These are phyloP conservation scores for Paraconiothyrium sp. DNA, from an alignment of 2,329 filamentous ascomycete species.

Conservation along the genomic window DNA sequence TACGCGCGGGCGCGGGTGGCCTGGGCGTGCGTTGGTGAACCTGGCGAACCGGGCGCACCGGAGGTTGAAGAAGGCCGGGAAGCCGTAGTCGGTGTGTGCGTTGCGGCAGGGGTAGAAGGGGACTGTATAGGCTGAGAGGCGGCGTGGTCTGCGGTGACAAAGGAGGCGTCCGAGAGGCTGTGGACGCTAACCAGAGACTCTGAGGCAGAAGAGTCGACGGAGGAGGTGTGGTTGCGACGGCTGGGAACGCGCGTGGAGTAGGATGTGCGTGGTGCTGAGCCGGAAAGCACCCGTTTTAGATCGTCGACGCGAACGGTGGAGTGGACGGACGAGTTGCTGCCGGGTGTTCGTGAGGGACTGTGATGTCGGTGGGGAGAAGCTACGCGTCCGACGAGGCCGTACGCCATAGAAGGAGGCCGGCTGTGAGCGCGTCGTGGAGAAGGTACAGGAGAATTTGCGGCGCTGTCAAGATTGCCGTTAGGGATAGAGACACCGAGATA, in stretches of 20 bases:
- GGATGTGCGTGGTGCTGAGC: constrained; percentile 46
- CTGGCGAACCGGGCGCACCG: constrained; percentile 14
- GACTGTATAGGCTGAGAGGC: constrained; percentile 8
- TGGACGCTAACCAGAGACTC: constrained; percentile 79
- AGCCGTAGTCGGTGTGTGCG: constrained; percentile 33
- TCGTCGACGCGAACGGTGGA: constrained; percentile 57
- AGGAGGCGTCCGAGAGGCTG: constrained; percentile 71
- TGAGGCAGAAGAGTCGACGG: constrained; percentile 63
- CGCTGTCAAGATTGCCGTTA: constrained; percentile 47
- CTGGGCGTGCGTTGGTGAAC: constrained; percentile 23
- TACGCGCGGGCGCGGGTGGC: constrained; percentile 26
- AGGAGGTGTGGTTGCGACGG: constrained; percentile 50
- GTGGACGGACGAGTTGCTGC: constrained; percentile 48
- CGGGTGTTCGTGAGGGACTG: constrained; percentile 43
- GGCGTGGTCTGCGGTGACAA: constrained; percentile 39
- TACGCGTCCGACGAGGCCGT: constrained; percentile 46
- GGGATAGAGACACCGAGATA: constrained; percentile 67
- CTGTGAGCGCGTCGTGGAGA: constrained; percentile 46
- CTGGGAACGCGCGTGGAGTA: constrained; percentile 39
- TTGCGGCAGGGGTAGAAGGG: constrained; percentile 33
- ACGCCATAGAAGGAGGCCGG: constrained; percentile 43
- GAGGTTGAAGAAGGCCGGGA: constrained; percentile 27
- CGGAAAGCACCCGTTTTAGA: constrained; percentile 56
- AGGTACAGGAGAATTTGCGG: constrained; percentile 39
- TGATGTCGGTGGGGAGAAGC: constrained; percentile 38